Conservation (phyloP, 108 stramenopile genomes). For the Nitzschia palea region DNA sequence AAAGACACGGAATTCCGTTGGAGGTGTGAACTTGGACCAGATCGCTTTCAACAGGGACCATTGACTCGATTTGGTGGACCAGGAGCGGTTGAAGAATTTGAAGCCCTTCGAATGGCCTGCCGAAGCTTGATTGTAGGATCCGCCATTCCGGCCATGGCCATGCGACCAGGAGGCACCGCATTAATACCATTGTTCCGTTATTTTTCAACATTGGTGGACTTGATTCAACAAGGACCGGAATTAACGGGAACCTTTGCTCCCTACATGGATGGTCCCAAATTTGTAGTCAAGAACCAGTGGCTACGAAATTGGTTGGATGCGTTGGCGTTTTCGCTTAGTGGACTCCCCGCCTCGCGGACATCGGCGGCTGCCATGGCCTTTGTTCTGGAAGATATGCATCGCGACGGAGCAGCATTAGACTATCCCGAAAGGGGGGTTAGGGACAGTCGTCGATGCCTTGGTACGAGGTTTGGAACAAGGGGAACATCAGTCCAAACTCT, state of each 20-base stretch:
- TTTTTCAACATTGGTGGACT: conserved; percentile 57
- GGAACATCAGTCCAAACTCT: conserved; percentile 47
- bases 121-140: conserved; percentile 60
- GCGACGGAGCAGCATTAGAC: conserved; percentile 79
- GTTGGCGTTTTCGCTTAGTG: conserved; percentile 90
- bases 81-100: conserved; percentile 60
- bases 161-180: conserved; percentile 66
- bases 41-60: conserved; percentile 73
- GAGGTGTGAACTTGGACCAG: conserved; percentile 79
- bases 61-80: conserved; percentile 63
- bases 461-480: conserved; percentile 85
- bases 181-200: conserved; percentile 72
- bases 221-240: conserved; percentile 65
- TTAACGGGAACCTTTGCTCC: conserved; percentile 75
- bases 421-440: conserved; percentile 87
- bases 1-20: conserved; percentile 56
- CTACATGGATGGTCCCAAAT: conserved; percentile 82
- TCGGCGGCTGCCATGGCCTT: conserved; percentile 93
- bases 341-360: conserved; percentile 84
- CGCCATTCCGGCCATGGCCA: conserved; percentile 82
- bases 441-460: conserved; percentile 81
- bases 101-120: conserved; percentile 55
- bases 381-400: conserved; percentile 89
- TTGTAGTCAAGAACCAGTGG: conserved; percentile 76
- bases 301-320: conserved; percentile 90